Evolutionary conservation across 306 rosid species (phyloP), one percentile per base, ranked within the genome.

Genomic region (Corylus heterophylla): DNA sequence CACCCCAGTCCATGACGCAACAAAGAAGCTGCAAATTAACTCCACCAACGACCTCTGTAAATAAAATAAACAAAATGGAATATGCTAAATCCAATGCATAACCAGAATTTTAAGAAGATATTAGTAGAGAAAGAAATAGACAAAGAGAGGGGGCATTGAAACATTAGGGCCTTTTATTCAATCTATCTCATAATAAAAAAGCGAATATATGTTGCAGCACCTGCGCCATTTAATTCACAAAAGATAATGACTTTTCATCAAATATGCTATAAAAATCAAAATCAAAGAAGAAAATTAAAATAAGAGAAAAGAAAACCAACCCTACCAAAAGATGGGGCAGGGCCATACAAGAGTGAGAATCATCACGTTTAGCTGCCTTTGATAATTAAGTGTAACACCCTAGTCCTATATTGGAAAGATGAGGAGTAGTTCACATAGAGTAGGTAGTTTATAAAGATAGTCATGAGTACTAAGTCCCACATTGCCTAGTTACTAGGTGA

Each of bases 1-100:
- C 81, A 95, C 99, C 73, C 99, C 98, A 76, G 99, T 95, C 99
- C 99, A 95, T 58, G 99, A 95, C 58, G 99, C 96, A 84, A 91
- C 99, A 89, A 95, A 95, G 96, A 95, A 92, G 86, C 97, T 78
- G 82, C 98, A 95, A 68, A 95, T 91, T 84, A 95, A 85, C 94
- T 95, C 98, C 83, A 91, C 98, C 92, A 95, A 88, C 45, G 70
- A 69, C 86, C 98, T 90, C 98, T 92, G 91, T 74, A 83, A 18
- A 75, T 35, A 64, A 83, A 78, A 83, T 11, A 69, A 78, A 67
- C 27, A 37, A 58, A 55, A 76, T 13, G 22, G 52, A 59, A 29
- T 51, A 29, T 29, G 62, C 49, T 31, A 63, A 62, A 62, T 48
- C 16, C 18, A 13, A 39, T 25, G 63, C 59, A 51, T 7, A 10